Evolutionary conservation across 2,329 filamentous ascomycete species (phyloP).

Genomic region (Aspergillus candidus): DNA sequence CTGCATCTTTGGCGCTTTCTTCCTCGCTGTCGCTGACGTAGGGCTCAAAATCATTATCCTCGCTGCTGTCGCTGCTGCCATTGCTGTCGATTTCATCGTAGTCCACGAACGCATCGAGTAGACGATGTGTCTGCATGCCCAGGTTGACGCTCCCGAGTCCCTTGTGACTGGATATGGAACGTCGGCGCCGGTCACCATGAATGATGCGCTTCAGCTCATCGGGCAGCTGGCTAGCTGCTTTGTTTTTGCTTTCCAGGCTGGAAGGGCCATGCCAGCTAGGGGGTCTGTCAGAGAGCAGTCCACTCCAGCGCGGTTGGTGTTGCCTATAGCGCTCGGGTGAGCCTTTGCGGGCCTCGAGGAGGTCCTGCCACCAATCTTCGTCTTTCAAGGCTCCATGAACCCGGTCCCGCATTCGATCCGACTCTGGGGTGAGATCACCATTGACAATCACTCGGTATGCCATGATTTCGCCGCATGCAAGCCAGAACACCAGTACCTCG

Average conservation of each 20-base stretch:
- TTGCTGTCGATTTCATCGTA: constrained; percentile 42
- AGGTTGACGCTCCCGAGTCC: constrained; percentile 56
- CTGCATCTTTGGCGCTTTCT: constrained; percentile 14
- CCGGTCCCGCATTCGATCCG: constrained; percentile 51
- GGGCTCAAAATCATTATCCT: constrained; percentile 38
- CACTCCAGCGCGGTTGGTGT: constrained; percentile 12
- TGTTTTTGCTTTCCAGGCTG: constrained; percentile 46
- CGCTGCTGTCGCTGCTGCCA: constrained; percentile 38
- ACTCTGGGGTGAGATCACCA: constrained; percentile 49
- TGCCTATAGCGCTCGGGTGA: constrained; percentile 11
- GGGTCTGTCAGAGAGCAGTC: constrained; percentile 35
- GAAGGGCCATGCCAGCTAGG: constrained; percentile 49
- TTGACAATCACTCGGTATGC: constrained; percentile 77
- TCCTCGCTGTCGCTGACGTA: constrained; percentile 35
- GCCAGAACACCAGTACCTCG: constrained; percentile 71
- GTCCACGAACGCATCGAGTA: constrained; percentile 57
- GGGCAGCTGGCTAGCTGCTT: constrained; percentile 43
- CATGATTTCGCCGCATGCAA: constrained; percentile 65
- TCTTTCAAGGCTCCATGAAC: constrained; percentile 62
- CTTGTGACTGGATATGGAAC: constrained; percentile 43
- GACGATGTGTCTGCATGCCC: constrained; percentile 68
- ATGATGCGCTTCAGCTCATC: constrained; percentile 58
- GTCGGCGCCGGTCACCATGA: constrained; percentile 51
- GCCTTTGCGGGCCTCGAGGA: constrained; percentile 47
- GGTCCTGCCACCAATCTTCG: constrained; percentile 77